phyloP scores from a whole-genome alignment of 192 early-diverging fungal genomes.

The Gonapodya prolifera region DNA sequence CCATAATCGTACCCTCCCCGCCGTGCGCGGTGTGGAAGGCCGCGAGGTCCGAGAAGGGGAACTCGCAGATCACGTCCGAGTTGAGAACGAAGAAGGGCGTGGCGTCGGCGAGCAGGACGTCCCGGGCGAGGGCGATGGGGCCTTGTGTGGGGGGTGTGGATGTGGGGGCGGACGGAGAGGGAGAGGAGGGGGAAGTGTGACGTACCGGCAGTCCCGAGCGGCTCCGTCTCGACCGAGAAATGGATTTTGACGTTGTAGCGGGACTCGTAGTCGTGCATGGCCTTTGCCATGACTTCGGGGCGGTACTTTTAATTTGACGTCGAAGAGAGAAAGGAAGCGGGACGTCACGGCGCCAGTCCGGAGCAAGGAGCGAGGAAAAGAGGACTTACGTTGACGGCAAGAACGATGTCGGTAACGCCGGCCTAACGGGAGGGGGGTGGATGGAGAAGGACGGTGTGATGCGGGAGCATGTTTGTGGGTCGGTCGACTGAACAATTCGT shows the following conservation, averaged over 20 bases:
- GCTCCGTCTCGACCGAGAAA: conserved; percentile 94
- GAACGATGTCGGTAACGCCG: conserved; percentile 92
- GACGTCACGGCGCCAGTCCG: no score
- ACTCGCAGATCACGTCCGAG: conserved; percentile 98
- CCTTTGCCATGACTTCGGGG: conserved; percentile 90
- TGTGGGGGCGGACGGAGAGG: no score
- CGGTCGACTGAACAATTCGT: no score
- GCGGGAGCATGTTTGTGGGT: no score
- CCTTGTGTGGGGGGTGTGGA: no score
- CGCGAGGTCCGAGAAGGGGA: conserved; percentile 79
- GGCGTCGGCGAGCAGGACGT: conserved; percentile 76
- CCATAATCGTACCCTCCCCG: conserved; percentile 87
- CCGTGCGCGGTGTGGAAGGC: conserved; percentile 89
- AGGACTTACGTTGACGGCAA: conserved; percentile 98
- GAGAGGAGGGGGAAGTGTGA: no score
- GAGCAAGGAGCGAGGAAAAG: no score
- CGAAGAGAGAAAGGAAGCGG: no score
- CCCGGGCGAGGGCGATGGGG: conserved; percentile 85
- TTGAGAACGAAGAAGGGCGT: conserved; percentile 98
- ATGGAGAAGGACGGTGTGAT: no score
- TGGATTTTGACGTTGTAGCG: conserved; percentile 84
- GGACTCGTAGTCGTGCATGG: conserved; percentile 88
- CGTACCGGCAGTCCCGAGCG: conserved; percentile 85
- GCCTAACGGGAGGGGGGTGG: conserved; percentile 44
- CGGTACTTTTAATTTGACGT: no score